Base-by-base conservation (phyloP, 163 green algal species). In the Scenedesmus sp. region DNA sequence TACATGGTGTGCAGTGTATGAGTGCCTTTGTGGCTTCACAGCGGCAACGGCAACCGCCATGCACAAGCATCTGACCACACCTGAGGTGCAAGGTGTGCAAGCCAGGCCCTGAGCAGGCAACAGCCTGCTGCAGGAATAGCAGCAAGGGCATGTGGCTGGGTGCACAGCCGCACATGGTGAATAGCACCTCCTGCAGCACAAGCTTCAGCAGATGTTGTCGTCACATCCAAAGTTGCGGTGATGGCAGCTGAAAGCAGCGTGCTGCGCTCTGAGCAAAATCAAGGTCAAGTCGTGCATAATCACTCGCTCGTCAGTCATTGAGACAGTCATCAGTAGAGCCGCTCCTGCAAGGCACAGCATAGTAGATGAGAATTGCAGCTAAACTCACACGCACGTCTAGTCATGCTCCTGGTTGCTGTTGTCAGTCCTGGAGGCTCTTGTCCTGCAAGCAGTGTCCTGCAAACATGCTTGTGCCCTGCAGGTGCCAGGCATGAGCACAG, bases 21-120 rank as follows among this genome's bases (percentile, higher is more conserved):
- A 86, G 42, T 91, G 87, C 24, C 16, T 37, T 0, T 91, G 87
- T 61, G 87, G 87, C 0, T 91, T 87, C 53, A n/a, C 78, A 37
- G 78, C 87, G 10, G 53, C 42, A 9, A 91, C 87, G 35, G 87
- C 87, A 2, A 87, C 78, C 35, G 87, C 87, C 53, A 87, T 91
- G 78, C 78, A 91, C 79, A 81, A 87, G 73, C 87, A 91, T n/a
- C 30, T 91, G 33, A 85, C 70, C 1, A 42, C 65, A 37, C 44
- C 85, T 51, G 35, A 81, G 30, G 82, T 81, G 12, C 65, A 40
- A 40, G 72, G 35, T 81, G 35, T 46, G 72, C 49, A 20, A 20
- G 49, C 49, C 49, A 56, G 13, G 49, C 49, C 49, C 15, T 56
- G 13, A 0, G 15, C 13, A 20, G 13, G 1, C 13, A 56, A 20